Evolutionary conservation across 2,329 filamentous ascomycete genomes (phyloP).

Genomic region (Fusarium sp.): DNA sequence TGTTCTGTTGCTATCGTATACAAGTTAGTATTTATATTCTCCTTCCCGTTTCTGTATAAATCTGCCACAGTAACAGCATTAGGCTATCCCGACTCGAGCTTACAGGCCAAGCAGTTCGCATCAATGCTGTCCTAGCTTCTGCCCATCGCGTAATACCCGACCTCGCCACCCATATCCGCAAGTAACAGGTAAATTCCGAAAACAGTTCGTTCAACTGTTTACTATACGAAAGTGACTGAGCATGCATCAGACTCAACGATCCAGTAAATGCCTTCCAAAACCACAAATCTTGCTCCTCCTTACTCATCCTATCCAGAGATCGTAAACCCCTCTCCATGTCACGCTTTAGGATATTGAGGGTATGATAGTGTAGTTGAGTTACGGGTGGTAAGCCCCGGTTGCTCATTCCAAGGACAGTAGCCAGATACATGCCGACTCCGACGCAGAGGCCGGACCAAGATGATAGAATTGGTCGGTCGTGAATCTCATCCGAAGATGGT

Average conservation of each 20-base stretch:
- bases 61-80: neutral
- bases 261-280: neutral
- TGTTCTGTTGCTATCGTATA: neutral
- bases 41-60: fast-evolving
- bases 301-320: neutral
- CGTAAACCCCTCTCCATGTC: neutral
- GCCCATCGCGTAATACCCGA: neutral
- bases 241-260: neutral
- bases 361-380: neutral
- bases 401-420: neutral
- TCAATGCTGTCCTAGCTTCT: neutral
- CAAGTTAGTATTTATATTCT: fast-evolving
- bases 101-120: neutral
- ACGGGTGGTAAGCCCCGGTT: neutral
- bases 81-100: neutral
- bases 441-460: neutral
- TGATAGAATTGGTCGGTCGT: neutral
- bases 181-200: fast-evolving
- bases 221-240: neutral
- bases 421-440: neutral
- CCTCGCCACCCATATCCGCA: neutral
- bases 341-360: neutral
- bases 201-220: neutral
- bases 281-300: neutral
- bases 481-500: fast-evolving